These are phyloP conservation scores for Ensete ventricosum DNA, from an alignment of 176 grass and related monocot genomes.

Conservation along the genomic window DNA sequence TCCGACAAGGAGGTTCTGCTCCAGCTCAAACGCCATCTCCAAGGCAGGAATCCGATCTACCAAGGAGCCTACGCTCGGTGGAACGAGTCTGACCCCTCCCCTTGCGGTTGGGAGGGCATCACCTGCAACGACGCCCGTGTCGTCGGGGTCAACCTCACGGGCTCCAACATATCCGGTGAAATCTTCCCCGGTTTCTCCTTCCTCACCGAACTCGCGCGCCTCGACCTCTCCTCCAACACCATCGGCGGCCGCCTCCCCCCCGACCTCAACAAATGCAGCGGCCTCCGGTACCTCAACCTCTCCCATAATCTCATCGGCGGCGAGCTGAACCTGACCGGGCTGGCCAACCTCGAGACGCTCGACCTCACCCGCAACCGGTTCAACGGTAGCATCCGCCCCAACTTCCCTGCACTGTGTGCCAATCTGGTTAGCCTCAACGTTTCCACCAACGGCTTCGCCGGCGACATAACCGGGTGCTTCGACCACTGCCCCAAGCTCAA, in stretches of 20 bases:
- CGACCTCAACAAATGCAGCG: slow-evolving; percentile 55
- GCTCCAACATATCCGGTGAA: slow-evolving; percentile 50
- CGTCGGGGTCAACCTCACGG: slow-evolving; percentile 31
- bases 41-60: slow-evolving; percentile 37
- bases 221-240: slow-evolving; percentile 70
- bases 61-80: slow-evolving; percentile 43
- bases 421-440: slow-evolving; percentile 38
- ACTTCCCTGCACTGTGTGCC: slow-evolving; percentile 48
- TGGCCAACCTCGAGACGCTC: slow-evolving; percentile 31
- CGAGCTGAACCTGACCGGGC: slow-evolving; percentile 30
- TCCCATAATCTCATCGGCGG: slow-evolving; percentile 62
- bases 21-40: slow-evolving; percentile 53
- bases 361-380: slow-evolving; percentile 59
- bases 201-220: slow-evolving; percentile 31
- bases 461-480: slow-evolving; percentile 35
- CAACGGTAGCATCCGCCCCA: slow-evolving; percentile 28
- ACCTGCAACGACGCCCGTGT: slow-evolving; percentile 23
- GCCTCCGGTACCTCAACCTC: slow-evolving; percentile 63
- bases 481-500: slow-evolving; percentile 42
- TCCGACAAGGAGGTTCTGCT: slow-evolving; percentile 58
- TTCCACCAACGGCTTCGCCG: slow-evolving; percentile 46
- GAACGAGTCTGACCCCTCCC: slow-evolving; percentile 33
- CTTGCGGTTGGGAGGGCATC: slow-evolving; percentile 54
- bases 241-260: slow-evolving; percentile 26
- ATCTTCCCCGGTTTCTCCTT: slow-evolving; percentile 53